These are phyloP conservation scores for Hansenula sp. DNA, from an alignment of 1,139 yeast species.

Conservation along the genomic window DNA sequence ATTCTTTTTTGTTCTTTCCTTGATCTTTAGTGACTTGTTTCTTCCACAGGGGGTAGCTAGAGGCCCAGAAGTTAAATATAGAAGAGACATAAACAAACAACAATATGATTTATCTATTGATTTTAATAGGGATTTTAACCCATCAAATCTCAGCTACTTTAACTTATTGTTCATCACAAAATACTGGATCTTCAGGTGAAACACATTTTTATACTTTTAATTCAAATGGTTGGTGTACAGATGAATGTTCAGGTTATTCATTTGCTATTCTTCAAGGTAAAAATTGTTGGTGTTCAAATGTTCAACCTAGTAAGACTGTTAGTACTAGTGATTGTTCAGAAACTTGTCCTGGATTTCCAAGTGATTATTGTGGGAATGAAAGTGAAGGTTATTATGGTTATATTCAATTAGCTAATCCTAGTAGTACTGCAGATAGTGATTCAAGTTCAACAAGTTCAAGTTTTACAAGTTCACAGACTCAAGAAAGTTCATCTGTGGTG, in stretches of 20 bases:
- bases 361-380: conserved; percentile 40
- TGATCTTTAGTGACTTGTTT: too few species aligned
- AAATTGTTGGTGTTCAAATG: conserved; percentile 31
- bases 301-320: conserved; percentile 19
- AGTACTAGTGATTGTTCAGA: conserved; percentile 15
- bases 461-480: neutral
- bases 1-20: too few species aligned
- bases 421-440: neutral
- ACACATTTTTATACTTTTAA: conserved; percentile 13
- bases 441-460: neutral
- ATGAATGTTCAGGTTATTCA: conserved; percentile 21
- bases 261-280: conserved; percentile 26
- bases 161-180: conserved; percentile 24
- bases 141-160: neutral
- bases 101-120: too few species aligned
- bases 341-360: conserved; percentile 36
- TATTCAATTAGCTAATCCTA: conserved; percentile 28
- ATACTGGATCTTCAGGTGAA: conserved; percentile 23
- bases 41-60: too few species aligned
- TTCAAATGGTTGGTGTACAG: conserved; percentile 28
- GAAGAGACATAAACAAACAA: too few species aligned
- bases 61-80: too few species aligned
- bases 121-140: neutral
- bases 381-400: conserved; percentile 37
- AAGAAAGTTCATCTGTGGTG: conserved; percentile 2